Evolutionary conservation across 768 basidiomycete genomes (phyloP), one percentile per base, ranked within the genome.

Genomic region (Podaxis sp.): DNA sequence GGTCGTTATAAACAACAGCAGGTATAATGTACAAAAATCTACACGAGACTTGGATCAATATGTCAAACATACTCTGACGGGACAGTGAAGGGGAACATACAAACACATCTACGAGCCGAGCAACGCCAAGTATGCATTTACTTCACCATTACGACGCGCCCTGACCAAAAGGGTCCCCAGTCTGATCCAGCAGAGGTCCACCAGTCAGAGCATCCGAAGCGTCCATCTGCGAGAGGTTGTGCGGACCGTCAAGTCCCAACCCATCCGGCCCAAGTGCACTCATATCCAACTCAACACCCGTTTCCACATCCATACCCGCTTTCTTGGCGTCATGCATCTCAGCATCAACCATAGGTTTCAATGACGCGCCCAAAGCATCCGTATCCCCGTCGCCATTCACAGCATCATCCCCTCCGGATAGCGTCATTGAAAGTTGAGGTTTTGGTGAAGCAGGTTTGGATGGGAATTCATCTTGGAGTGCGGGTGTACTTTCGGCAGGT

Each of bases 241-340:
- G 80, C 5, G 77, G 65, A 36, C 68, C 71, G 63, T 87, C 87
- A 48, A 85, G 79, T 7, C 77, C 74, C 55, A 87, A 72, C 3
- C 83, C 87, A 68, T 89, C 89, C 2, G 89, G 84, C 13, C 82
- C 89, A 37, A 91, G 78, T 23, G 73, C 76, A 16, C 84, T 77
- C 68, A 91, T 84, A 62, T 89, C 86, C 71, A 92, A 71, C 55
- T 77, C 80, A 54, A 82, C 80, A 14, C 75, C 78, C 21, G 68
- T 61, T 44, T 71, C 68, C 47, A 72, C 72, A 53, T 77, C 77
- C 35, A 74, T 71, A 48, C 63, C 77, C 3, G 76, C 74, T 40
- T 75, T 77, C 14, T 77, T 74, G 9, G 65, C 68, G 37, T 67
- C 72, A 44, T 73, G 77, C 66, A 85, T 76, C 53, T 67, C 71